phyloP scores from a whole-genome alignment of 139 green algal genomes.

The Gonium pectorale region DNA sequence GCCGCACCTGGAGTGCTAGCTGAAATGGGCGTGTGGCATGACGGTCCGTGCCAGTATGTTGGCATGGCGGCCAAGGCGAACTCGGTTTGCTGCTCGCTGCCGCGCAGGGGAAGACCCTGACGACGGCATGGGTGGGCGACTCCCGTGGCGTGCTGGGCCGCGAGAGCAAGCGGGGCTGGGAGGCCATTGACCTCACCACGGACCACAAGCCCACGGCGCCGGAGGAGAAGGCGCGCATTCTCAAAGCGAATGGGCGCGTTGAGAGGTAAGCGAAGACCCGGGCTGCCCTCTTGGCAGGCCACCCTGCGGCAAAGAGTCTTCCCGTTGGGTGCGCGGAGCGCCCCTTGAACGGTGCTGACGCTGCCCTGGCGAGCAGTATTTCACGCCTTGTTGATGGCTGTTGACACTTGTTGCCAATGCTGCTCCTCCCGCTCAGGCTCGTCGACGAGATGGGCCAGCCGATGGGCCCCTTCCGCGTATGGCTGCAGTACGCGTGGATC shows the following conservation, averaged over 20 bases:
- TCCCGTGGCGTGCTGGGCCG: constrained; percentile 72
- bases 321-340: too few species aligned
- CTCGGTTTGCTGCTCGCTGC: too few species aligned
- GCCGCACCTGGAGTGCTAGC: too few species aligned
- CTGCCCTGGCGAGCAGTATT: too few species aligned
- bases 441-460: constrained; percentile 79
- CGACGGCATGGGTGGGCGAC: constrained; percentile 92
- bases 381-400: too few species aligned
- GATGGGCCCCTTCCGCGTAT: constrained; percentile 87
- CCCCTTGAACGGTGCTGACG: too few species aligned
- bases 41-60: too few species aligned
- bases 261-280: constrained; percentile 75
- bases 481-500: constrained; percentile 81
- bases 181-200: constrained; percentile 79
- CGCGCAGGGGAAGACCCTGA: constrained; percentile 71
- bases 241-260: constrained; percentile 80
- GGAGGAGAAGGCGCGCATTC: constrained; percentile 84
- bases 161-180: constrained; percentile 47
- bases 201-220: constrained; percentile 91
- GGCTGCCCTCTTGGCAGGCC: too few species aligned
- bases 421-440: constrained; percentile 49
- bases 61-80: too few species aligned
- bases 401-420: too few species aligned
- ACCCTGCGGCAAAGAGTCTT: too few species aligned
- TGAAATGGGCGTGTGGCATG: too few species aligned